phyloP scores from a whole-genome alignment of 2,329 filamentous ascomycete genomes.

The Dendryphion nanum region DNA sequence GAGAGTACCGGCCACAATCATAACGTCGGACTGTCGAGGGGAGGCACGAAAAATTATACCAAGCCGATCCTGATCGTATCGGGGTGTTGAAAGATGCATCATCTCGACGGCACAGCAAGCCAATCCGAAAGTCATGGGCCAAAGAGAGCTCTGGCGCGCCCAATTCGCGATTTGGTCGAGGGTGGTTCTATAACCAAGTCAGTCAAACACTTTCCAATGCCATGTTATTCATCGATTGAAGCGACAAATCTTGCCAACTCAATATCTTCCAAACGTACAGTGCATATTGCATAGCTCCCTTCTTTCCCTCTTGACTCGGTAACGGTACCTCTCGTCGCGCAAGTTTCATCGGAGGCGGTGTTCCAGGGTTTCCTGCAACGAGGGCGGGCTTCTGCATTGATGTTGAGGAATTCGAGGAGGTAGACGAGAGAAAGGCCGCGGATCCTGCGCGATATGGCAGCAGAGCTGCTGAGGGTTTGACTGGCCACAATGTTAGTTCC shows the following conservation, averaged over 20 bases:
- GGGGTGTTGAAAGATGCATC: slow-evolving; percentile 91
- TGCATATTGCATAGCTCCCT: slow-evolving; percentile 80
- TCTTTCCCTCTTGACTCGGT: slow-evolving; percentile 74
- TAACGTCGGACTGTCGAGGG: slow-evolving; percentile 85
- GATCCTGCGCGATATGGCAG: slow-evolving; percentile 61
- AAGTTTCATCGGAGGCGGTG: slow-evolving; percentile 53
- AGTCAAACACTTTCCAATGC: slow-evolving; percentile 7
- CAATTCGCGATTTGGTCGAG: slow-evolving; percentile 83
- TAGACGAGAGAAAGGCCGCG: slow-evolving; percentile 64
- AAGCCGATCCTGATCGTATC: slow-evolving; percentile 86
- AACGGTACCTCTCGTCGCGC: slow-evolving; percentile 70
- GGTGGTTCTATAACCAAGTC: slow-evolving; percentile 59
- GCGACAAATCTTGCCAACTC: neutral
- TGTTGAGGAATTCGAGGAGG: slow-evolving; percentile 63
- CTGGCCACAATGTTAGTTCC: slow-evolving; percentile 46
- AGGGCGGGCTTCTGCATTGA: slow-evolving; percentile 53
- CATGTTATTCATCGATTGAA: neutral
- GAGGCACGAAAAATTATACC: slow-evolving; percentile 92
- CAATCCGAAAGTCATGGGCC: slow-evolving; percentile 88
- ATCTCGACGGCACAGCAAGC: slow-evolving; percentile 91
- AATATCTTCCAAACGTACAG: slow-evolving; percentile 65
- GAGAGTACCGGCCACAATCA: slow-evolving; percentile 91
- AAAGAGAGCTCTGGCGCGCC: slow-evolving; percentile 83
- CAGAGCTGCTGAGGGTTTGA: slow-evolving; percentile 63
- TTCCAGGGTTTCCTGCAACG: slow-evolving; percentile 54